These are phyloP conservation scores for Pseudocercospora pini-densiflorae DNA, from an alignment of 2,329 filamentous ascomycete genomes.

Conservation along the genomic window DNA sequence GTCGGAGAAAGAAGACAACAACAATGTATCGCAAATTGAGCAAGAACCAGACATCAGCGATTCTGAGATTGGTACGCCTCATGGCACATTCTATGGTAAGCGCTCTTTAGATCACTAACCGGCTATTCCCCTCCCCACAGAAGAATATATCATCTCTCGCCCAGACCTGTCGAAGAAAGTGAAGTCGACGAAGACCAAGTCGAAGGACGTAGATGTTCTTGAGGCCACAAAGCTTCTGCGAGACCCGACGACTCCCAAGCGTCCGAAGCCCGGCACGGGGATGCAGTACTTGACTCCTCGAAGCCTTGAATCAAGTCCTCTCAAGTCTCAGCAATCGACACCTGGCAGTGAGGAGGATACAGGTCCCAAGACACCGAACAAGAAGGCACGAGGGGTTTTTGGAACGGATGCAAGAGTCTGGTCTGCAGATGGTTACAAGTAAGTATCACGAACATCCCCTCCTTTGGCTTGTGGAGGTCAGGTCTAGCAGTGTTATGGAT, in stretches of 20 bases:
- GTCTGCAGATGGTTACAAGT: constrained; percentile 1
- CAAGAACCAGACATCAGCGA: constrained; percentile 7
- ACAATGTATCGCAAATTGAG: background rate
- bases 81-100: background rate
- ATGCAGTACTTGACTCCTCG: constrained; percentile 1
- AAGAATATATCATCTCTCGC: constrained; percentile 12
- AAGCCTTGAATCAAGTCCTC: background rate
- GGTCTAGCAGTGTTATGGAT: background rate
- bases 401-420: constrained; percentile 17
- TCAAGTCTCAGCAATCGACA: background rate
- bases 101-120: background rate
- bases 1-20: background rate
- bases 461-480: background rate
- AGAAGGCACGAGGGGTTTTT: constrained; percentile 6
- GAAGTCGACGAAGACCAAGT: background rate
- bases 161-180: constrained; percentile 10
- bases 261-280: background rate
- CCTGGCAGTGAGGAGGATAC: background rate
- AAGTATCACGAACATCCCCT: background rate
- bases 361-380: constrained; percentile 2
- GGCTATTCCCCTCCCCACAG: background rate
- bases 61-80: constrained; percentile 6
- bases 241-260: constrained; percentile 7
- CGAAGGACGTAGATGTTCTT: background rate
- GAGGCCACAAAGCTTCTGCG: constrained; percentile 1